Base-by-base conservation (phyloP, 352 stramenopile genomes). In the Phytophthora sojae region DNA sequence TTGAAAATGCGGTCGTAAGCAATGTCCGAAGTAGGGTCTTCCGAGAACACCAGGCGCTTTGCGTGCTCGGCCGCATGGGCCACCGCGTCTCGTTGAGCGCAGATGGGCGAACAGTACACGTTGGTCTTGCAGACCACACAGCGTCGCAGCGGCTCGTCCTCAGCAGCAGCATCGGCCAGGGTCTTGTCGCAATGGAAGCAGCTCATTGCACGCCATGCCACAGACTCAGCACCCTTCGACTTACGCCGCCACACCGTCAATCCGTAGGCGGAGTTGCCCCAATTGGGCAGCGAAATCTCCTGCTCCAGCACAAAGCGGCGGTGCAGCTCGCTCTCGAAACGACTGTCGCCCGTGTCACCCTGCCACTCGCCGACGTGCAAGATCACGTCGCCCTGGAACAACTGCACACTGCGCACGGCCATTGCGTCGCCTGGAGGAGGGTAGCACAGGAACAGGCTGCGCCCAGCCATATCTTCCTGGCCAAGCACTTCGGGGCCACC, bases 361-460 rank as follows among this genome's bases (percentile, higher is more conserved):
- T 95, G 83, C 88, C 88, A 95, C 57, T 95, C 88, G 19, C 88
- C 88, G 1, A 95, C 73, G 66, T 94, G 82, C 6, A 95, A 58
- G 32, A 95, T 71, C 17, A 83, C 71, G 30, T 87, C 71, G 14
- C 88, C 88, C 61, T 89, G 83, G 61, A 94, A 94, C 61, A 81
- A 63, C 21, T 79, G 73, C 25, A 93, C 65, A 47, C 84, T 85
- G 17, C 81, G 72, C 8, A 79, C 57, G 47, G 88, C 88, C 83
- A 95, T 91, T 5, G 76, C 71, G 68, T 92, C 80, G 35, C 79
- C 68, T 2, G 88, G 86, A 15, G 86, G 86, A 8, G 88, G 88
- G 54, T 90, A 92, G 56, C 88, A 95, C 23, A 95, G 76, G 25
- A 95, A 83, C 30, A 95, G 64, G 37, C 69, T 88, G 50, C 78